Evolutionary conservation across 257 asterid species (phyloP).

Genomic region (Striga asiatica): DNA sequence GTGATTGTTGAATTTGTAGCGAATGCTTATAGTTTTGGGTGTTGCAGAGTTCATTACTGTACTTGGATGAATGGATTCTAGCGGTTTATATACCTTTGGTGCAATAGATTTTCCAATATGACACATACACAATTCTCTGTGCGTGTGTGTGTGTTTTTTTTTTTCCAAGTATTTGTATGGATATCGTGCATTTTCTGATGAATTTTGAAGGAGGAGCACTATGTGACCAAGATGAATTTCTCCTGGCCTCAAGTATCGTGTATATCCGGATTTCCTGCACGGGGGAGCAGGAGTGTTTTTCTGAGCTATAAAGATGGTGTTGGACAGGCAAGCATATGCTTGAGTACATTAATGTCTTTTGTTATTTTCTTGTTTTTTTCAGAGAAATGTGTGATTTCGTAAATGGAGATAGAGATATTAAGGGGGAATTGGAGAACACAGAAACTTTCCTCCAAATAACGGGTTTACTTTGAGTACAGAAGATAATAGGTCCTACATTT

Average conservation of each 20-base stretch:
- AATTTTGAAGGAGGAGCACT: constrained; percentile 80
- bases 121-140: constrained; percentile 8
- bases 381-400: too few relatives aligned
- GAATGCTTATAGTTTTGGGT: too few relatives aligned
- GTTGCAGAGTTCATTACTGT: too few relatives aligned
- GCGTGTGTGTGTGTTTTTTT: not conserved
- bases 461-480: too few relatives aligned
- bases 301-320: constrained; percentile 54
- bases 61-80: too few relatives aligned
- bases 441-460: too few relatives aligned
- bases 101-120: constrained; percentile 6
- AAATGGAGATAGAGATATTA: too few relatives aligned
- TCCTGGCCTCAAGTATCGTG: constrained; percentile 90
- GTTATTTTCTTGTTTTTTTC: not conserved
- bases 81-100: not conserved
- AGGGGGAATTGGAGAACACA: too few relatives aligned
- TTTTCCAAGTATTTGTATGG: not conserved
- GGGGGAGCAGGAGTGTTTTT: constrained; percentile 65
- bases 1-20: too few relatives aligned
- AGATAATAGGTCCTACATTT: not conserved
- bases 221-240: constrained; percentile 51
- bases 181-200: constrained; percentile 3
- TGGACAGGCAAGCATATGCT: constrained; percentile 54
- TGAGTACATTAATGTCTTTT: too few relatives aligned
- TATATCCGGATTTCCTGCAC: constrained; percentile 56